Conservation (phyloP, 2,329 filamentous ascomycete genomes). For the Nothophaeocryptopus gaeumannii region DNA sequence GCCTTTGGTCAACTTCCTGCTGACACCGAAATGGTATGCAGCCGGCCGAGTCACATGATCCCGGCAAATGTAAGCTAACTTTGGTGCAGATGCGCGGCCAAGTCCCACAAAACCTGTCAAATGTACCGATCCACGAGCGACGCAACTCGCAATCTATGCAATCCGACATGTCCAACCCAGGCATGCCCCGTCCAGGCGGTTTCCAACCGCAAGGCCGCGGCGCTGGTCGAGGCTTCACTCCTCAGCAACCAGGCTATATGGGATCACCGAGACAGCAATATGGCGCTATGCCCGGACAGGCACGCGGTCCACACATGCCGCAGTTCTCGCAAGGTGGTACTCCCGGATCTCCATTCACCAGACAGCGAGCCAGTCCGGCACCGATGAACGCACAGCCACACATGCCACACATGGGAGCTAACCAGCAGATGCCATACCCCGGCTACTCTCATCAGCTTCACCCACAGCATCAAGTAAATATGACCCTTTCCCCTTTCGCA, state of each 20-base stretch:
- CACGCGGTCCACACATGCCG: constrained; percentile 23
- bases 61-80: constrained; percentile 8
- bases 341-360: no score
- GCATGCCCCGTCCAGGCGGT: constrained; percentile 39
- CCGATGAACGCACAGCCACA: constrained; percentile 62
- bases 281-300: constrained; percentile 51
- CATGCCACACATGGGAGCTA: constrained; percentile 48
- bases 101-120: constrained; percentile 28
- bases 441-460: constrained; percentile 58
- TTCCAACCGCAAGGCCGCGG: constrained; percentile 45
- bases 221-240: constrained; percentile 50
- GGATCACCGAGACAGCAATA: constrained; percentile 56
- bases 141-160: constrained; percentile 80
- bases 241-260: constrained; percentile 49
- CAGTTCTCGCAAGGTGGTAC: no score
- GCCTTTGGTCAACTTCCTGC: constrained; percentile 79
- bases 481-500: constrained; percentile 40
- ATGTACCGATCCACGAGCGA: constrained; percentile 71
- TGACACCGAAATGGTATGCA: constrained; percentile 66
- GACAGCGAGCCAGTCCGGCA: constrained; percentile 57
- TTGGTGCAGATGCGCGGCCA: constrained; percentile 26
- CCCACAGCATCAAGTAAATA: constrained; percentile 60
- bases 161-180: constrained; percentile 65
- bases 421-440: constrained; percentile 59
- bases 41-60: constrained; percentile 21